These are phyloP conservation scores for Myriosclerotinia scirpicola DNA, from an alignment of 2,329 filamentous ascomycete species.

Conservation along the genomic window DNA sequence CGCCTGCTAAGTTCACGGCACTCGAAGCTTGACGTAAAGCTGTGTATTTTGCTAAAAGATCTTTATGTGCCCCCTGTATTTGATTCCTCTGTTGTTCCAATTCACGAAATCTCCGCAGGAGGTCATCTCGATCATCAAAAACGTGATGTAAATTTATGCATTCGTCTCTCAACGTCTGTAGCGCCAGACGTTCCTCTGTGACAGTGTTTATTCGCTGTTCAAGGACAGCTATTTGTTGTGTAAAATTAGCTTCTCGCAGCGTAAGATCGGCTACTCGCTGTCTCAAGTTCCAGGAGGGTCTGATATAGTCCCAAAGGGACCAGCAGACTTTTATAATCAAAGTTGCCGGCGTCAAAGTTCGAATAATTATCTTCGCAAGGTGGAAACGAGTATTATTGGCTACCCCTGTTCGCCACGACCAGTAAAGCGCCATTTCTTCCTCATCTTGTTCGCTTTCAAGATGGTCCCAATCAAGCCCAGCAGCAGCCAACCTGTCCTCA, in stretches of 20 bases:
- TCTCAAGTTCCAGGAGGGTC: background rate
- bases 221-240: background rate
- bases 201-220: background rate
- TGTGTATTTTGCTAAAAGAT: background rate
- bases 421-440: background rate
- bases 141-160: constrained; percentile 5
- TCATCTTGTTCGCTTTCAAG: background rate
- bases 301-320: background rate
- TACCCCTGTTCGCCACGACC: background rate
- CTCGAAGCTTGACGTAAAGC: background rate
- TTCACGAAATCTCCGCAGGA: background rate
- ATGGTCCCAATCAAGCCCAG: background rate
- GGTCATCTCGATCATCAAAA: background rate
- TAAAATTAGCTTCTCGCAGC: background rate
- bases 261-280: background rate
- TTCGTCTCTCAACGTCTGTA: background rate
- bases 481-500: background rate
- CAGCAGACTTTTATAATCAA: background rate
- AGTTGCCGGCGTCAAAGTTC: background rate
- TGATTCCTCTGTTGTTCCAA: background rate
- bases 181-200: background rate
- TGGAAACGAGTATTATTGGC: background rate
- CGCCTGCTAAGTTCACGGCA: background rate
- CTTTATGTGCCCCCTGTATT: background rate
- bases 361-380: background rate